Conservation (phyloP, 2,329 filamentous ascomycete species). For the Metarhizium anisopliae region DNA sequence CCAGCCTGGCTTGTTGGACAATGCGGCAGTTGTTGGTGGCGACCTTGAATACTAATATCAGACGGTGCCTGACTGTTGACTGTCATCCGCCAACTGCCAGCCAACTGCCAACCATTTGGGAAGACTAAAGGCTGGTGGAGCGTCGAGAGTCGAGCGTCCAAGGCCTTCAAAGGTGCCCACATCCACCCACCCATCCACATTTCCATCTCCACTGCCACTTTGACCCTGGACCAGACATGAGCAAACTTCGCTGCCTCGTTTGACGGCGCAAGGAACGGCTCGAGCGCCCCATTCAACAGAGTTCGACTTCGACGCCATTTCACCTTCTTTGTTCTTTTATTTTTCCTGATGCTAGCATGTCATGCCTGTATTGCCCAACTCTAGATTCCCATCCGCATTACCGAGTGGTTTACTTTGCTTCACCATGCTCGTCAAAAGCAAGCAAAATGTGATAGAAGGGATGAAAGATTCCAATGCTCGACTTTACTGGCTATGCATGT, state of each 20-base stretch:
- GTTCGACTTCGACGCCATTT: neutral
- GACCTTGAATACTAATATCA: too few species aligned
- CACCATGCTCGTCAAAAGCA: neutral
- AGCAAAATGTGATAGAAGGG: neutral
- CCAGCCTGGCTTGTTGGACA: too few species aligned
- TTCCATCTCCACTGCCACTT: neutral
- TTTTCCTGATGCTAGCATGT: neutral
- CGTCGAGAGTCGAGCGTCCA: too few species aligned
- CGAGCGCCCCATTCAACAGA: constrained; percentile 1
- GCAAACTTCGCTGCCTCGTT: neutral
- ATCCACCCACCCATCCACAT: neutral
- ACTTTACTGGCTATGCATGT: neutral
- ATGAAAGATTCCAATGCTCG: neutral
- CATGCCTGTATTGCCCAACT: neutral
- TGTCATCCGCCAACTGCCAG: neutral
- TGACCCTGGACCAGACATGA: too few species aligned
- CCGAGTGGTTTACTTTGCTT: neutral
- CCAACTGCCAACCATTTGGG: neutral
- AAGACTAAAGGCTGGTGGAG: too few species aligned
- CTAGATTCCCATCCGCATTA: neutral
- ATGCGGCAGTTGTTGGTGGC: too few species aligned
- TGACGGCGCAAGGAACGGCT: constrained; percentile 3
- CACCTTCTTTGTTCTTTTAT: neutral
- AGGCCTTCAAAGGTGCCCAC: too few species aligned
- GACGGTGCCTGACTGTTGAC: neutral